Conservation (phyloP, 176 grass and related monocot species). For the Triticum turgidum region DNA sequence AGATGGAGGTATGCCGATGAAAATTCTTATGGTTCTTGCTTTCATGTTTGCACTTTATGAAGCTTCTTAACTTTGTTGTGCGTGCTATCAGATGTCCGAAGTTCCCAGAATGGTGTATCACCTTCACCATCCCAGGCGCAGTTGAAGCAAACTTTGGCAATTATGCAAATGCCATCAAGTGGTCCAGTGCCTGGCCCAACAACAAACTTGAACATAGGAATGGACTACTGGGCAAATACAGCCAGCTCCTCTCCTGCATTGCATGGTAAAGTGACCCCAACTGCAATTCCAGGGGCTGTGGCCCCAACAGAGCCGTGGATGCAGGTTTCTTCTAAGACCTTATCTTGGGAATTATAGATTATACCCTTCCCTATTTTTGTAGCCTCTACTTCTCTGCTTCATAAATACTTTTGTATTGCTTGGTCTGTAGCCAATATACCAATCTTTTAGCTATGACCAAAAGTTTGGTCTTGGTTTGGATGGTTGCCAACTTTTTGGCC, state of each 20-base stretch:
- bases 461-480: background rate
- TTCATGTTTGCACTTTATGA: constrained; percentile 28
- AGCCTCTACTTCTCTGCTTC: background rate
- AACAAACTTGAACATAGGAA: constrained; percentile 89
- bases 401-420: background rate
- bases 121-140: constrained; percentile 50
- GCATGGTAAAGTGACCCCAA: constrained; percentile 48
- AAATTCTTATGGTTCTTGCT: constrained; percentile 10
- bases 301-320: constrained; percentile 75
- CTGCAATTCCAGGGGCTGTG: constrained; percentile 42
- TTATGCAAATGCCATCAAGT: constrained; percentile 62
- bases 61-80: constrained; percentile 31
- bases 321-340: constrained; percentile 52
- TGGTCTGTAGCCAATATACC: background rate
- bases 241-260: constrained; percentile 48
- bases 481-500: background rate
- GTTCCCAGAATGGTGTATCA: constrained; percentile 64
- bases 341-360: background rate
- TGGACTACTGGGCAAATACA: constrained; percentile 74
- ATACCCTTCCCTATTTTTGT: constrained; percentile 21
- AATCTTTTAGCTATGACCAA: background rate
- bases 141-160: constrained; percentile 47
- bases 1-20: constrained; percentile 54
- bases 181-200: constrained; percentile 53
- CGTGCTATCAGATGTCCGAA: constrained; percentile 43